phyloP scores from a whole-genome alignment of 179 eudicot genomes.

The Corrigiola litoralis region DNA sequence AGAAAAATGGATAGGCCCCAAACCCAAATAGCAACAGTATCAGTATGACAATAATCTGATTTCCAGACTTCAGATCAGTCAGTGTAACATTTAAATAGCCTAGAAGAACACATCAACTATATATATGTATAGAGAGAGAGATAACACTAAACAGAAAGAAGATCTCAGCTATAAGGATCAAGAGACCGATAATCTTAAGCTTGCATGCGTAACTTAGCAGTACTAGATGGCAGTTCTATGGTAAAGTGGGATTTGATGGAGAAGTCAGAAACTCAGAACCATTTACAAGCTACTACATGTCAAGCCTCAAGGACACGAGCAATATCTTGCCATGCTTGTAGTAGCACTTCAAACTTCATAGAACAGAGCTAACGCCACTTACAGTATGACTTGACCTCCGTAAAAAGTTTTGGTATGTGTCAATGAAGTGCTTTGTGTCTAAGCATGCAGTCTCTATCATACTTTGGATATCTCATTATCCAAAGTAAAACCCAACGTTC shows the following conservation, averaged over 20 bases:
- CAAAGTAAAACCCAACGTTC: too few relatives aligned
- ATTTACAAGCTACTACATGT: background rate
- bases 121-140: too few relatives aligned
- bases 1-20: background rate
- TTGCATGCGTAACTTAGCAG: background rate
- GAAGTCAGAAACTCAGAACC: background rate
- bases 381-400: too few relatives aligned
- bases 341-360: background rate
- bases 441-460: background rate
- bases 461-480: too few relatives aligned
- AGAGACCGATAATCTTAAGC: background rate
- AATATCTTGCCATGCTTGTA: background rate
- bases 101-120: too few relatives aligned
- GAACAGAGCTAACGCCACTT: background rate
- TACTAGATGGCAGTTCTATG: background rate
- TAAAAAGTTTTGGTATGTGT: background rate
- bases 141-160: background rate
- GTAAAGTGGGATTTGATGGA: background rate
- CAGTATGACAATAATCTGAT: background rate
- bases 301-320: background rate
- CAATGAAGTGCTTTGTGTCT: background rate
- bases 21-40: background rate
- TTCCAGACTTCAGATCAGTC: too few relatives aligned
- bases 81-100: background rate
- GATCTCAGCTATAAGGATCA: background rate